Percentiles rank a stretch among this genome's conserved stretches.
Conservation (phyloP, 2,329 filamentous ascomycete genomes). For the Dactylellina cionopaga region DNA sequence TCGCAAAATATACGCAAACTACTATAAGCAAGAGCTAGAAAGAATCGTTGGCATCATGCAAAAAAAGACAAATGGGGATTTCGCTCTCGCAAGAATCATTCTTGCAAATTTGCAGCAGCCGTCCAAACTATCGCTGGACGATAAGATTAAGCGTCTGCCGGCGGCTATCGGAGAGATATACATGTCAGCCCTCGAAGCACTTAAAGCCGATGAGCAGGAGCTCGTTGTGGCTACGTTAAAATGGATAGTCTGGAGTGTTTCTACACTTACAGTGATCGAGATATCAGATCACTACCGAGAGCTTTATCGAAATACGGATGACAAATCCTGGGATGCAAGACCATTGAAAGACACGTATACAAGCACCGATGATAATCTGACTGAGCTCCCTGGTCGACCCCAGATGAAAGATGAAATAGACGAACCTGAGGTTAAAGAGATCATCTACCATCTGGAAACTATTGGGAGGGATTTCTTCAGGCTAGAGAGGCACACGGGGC, state of each 20-base stretch:
- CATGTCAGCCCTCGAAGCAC: background rate
- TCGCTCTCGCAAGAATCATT: constrained; percentile 17
- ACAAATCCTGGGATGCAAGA: background rate
- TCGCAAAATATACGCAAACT: background rate
- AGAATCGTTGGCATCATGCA: constrained; percentile 21
- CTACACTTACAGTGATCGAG: background rate
- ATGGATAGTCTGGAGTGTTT: constrained; percentile 36
- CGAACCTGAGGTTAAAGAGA: constrained; percentile 19
- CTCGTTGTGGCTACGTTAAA: constrained; percentile 8
- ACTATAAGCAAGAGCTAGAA: background rate
- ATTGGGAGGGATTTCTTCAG: constrained; percentile 14
- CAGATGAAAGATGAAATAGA: background rate
- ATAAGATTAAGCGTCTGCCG: constrained; percentile 6
- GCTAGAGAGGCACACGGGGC: constrained; percentile 11
- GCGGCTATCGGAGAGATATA: constrained; percentile 30
- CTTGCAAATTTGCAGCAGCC: constrained; percentile 22
- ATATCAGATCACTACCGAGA: constrained; percentile 31
- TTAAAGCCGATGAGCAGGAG: constrained; percentile 25
- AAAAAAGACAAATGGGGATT: constrained; percentile 21
- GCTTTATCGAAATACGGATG: constrained; percentile 3
- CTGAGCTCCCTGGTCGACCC: background rate
- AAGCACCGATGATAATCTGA: background rate
- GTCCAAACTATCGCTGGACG: constrained; percentile 8
- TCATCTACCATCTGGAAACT: constrained; percentile 14
- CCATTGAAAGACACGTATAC: background rate